Conservation (phyloP, 2,329 filamentous ascomycete species). For the Calonectria pteridis region DNA sequence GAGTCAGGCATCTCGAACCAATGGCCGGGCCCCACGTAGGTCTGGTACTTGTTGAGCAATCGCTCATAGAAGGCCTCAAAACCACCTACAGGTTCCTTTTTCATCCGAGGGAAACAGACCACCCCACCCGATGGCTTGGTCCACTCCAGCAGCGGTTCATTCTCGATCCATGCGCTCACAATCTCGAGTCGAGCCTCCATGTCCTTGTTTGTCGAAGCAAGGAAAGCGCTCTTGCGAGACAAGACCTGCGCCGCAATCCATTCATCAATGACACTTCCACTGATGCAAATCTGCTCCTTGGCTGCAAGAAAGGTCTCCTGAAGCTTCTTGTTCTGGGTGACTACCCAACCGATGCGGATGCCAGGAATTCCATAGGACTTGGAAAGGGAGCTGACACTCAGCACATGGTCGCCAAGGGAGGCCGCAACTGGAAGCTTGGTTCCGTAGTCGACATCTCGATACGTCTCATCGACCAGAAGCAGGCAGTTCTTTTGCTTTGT, state of each 20-base stretch:
- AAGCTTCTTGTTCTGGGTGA: slow-evolving; percentile 27
- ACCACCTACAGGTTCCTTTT: slow-evolving; percentile 34
- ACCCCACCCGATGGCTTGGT: slow-evolving; percentile 38
- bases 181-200: slow-evolving; percentile 37
- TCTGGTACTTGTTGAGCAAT: slow-evolving; percentile 33
- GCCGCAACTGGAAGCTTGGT: slow-evolving; percentile 29
- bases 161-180: slow-evolving; percentile 36
- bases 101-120: slow-evolving; percentile 42
- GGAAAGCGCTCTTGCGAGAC: slow-evolving; percentile 19
- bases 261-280: slow-evolving; percentile 38
- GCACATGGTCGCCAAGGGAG: slow-evolving; percentile 31
- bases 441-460: slow-evolving; percentile 33
- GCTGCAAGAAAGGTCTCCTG: slow-evolving; percentile 39
- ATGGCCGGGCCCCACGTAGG: slow-evolving; percentile 40
- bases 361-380: slow-evolving; percentile 40
- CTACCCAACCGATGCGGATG: slow-evolving; percentile 39
- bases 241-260: slow-evolving; percentile 40
- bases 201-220: slow-evolving; percentile 26
- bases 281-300: slow-evolving; percentile 43
- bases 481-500: slow-evolving; percentile 25
- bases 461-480: slow-evolving; percentile 42
- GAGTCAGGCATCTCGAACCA: slow-evolving; percentile 42
- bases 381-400: slow-evolving; percentile 40
- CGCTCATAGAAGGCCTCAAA: slow-evolving; percentile 33
- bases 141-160: slow-evolving; percentile 43